A percentile compares a stretch with the other conserved stretches of the same genome.
phyloP scores from a whole-genome alignment of 2,329 filamentous ascomycete species.

The Pseudocercospora cruenta region DNA sequence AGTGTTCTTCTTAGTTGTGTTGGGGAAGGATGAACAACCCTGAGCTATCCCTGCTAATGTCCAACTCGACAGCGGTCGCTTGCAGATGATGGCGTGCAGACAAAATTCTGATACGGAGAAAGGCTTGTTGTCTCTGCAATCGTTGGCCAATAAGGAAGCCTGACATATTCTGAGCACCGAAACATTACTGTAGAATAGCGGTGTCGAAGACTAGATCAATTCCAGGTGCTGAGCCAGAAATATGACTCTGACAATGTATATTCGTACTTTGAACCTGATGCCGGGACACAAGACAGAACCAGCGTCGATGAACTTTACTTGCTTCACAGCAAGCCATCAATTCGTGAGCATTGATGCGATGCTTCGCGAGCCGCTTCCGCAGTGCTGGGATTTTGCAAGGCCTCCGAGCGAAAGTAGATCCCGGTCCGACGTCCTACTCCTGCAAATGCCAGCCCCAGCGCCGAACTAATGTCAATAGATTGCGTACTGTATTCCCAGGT shows the following conservation, averaged over 20 bases:
- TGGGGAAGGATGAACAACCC: constrained; percentile 6
- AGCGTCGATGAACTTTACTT: no score
- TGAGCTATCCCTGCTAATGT: not conserved
- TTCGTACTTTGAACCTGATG: not conserved
- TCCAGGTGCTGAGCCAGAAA: not conserved
- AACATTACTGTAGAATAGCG: not conserved
- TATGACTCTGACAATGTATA: not conserved
- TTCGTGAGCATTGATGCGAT: not conserved
- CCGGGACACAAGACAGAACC: no score
- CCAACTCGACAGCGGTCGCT: constrained; percentile 6
- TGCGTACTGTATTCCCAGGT: constrained; percentile 2
- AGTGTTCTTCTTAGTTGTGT: not conserved
- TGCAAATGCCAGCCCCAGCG: not conserved
- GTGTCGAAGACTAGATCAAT: not conserved
- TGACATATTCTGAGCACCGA: not conserved
- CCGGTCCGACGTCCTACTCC: not conserved
- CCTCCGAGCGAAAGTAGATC: not conserved
- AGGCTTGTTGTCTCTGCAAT: not conserved
- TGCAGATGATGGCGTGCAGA: not conserved
- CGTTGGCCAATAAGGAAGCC: not conserved
- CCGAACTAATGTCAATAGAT: constrained; percentile 8
- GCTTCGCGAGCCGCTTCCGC: not conserved
- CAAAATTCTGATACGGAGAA: not conserved
- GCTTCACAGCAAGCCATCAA: not conserved
- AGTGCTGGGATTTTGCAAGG: not conserved